Evolutionary conservation across 306 rosid genomes (phyloP).

Genomic region (Lathyrus aphaca): DNA sequence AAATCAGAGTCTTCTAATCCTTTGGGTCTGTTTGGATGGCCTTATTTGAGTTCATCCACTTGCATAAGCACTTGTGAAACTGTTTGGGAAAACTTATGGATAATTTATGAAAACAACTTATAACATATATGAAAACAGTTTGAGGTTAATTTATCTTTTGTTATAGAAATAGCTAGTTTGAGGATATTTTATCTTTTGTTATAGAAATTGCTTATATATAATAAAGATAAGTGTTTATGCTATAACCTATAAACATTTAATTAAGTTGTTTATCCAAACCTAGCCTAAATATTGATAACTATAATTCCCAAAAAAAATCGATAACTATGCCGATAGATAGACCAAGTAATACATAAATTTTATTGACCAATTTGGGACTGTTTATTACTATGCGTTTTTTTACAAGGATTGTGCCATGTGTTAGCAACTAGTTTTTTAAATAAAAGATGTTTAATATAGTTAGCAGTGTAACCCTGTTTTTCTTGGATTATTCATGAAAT

Average conservation of each 20-base stretch:
- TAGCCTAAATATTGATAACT: not conserved
- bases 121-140: not conserved
- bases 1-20: not conserved
- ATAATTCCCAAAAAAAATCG: not conserved
- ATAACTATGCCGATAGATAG: slow-evolving; percentile 21
- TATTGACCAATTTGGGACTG: slow-evolving; percentile 4
- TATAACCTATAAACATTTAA: not conserved
- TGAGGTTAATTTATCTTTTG: too few relatives aligned
- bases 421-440: slow-evolving; percentile 31
- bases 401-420: slow-evolving; percentile 22
- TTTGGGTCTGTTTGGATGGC: not conserved
- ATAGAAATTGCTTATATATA: too few relatives aligned
- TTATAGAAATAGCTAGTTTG: too few relatives aligned
- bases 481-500: slow-evolving; percentile 31
- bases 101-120: not conserved
- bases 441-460: slow-evolving; percentile 11
- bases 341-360: slow-evolving; percentile 5
- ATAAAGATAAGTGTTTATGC: not conserved
- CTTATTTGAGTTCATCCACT: not conserved
- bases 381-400: slow-evolving; percentile 1
- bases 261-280: not conserved
- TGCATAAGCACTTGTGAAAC: not conserved
- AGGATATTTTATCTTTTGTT: too few relatives aligned
- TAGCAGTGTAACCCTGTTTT: slow-evolving; percentile 8
- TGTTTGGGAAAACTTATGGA: not conserved